These are phyloP conservation scores for Scedosporium dehoogii DNA, from an alignment of 2,329 filamentous ascomycete genomes.

Conservation along the genomic window DNA sequence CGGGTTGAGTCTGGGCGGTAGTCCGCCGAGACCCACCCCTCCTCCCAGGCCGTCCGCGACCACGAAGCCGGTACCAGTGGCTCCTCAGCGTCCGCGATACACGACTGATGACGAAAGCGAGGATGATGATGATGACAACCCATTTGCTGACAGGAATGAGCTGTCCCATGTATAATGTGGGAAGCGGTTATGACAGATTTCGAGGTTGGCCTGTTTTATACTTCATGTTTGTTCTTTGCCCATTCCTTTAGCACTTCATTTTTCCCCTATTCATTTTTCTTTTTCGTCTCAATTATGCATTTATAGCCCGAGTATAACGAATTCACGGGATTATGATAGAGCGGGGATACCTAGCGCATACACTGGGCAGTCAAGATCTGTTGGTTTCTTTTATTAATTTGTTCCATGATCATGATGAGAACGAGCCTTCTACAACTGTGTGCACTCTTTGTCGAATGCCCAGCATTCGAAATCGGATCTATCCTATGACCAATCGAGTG, in stretches of 20 bases:
- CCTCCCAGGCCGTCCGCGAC: constrained; percentile 36
- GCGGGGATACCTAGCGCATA: neutral
- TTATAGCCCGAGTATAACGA: neutral
- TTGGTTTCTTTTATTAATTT: neutral
- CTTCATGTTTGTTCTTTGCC: neutral
- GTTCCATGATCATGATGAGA: neutral
- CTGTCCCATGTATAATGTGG: neutral
- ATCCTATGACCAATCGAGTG: neutral
- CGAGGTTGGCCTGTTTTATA: neutral
- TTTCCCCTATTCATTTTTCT: neutral
- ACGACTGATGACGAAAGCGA: constrained; percentile 41
- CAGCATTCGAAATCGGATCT: neutral
- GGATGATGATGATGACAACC: constrained; percentile 74
- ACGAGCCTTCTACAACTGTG: no score
- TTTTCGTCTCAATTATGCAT: neutral
- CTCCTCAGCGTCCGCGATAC: constrained; percentile 26
- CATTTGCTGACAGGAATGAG: constrained; percentile 70
- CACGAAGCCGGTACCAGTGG: constrained; percentile 40
- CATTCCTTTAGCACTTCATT: neutral
- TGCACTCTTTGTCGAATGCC: no score
- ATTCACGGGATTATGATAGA: neutral
- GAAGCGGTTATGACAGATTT: neutral
- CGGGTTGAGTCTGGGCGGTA: constrained; percentile 29
- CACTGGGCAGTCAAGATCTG: neutral
- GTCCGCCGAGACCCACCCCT: constrained; percentile 28